Evolutionary conservation across 805 yeast genomes (phyloP).

Genomic region (Hanseniaspora mollemarum): DNA sequence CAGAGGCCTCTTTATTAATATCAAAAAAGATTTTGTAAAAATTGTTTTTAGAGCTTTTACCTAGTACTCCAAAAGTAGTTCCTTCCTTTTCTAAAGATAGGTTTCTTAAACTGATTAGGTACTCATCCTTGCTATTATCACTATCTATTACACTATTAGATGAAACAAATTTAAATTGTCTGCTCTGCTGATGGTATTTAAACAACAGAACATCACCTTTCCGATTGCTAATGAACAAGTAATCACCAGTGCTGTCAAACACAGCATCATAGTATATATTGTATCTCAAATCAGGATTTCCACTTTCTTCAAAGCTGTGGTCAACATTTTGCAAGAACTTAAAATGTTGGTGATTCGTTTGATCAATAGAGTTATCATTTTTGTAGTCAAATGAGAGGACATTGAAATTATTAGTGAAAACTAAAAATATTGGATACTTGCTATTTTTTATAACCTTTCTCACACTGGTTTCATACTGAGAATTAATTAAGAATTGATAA

Average conservation of each 20-base stretch:
- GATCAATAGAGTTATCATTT: neutral
- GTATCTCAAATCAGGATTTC: neutral
- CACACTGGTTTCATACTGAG: neutral
- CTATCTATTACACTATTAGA: conserved; percentile 23
- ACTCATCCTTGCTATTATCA: conserved; percentile 25
- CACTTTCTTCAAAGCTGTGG: neutral
- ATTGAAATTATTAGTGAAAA: conserved; percentile 9
- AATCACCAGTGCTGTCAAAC: conserved; percentile 13
- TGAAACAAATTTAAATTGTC: conserved; percentile 25
- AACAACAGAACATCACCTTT: conserved; percentile 25
- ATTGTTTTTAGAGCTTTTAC: conserved; percentile 16
- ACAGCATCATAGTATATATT: conserved; percentile 6
- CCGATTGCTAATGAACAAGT: conserved; percentile 25
- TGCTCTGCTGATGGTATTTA: conserved; percentile 17
- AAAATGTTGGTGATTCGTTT: neutral
- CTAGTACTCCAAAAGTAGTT: conserved; percentile 19
- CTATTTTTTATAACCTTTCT: neutral
- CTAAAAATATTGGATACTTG: neutral
- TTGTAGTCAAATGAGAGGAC: conserved; percentile 4
- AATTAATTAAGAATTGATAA: neutral
- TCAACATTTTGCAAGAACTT: conserved; percentile 7
- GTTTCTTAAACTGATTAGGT: conserved; percentile 19
- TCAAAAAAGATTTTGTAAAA: conserved; percentile 9
- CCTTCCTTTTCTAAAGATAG: neutral
- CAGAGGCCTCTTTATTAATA: neutral